Base-by-base conservation (phyloP, 1,284 basidiomycete genomes). In the Fomes fomentarius region DNA sequence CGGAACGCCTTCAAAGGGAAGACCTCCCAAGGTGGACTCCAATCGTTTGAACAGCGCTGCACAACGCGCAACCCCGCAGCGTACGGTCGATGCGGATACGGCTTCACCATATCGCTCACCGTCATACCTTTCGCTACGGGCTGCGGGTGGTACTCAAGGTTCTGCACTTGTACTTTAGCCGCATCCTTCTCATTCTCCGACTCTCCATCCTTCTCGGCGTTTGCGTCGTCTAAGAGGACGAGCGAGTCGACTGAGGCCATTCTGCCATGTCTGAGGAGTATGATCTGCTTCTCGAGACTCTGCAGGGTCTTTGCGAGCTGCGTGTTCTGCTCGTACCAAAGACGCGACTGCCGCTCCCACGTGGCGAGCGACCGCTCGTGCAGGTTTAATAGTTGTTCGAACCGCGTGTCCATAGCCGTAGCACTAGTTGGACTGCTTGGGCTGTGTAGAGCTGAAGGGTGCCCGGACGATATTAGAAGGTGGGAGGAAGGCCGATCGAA, bases 1-100 rank as follows among this genome's bases (percentile, higher is more conserved):
- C 59, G 17, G 47, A 61, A 63, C 41, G 54, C 58, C 50, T 58
- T 63, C 40, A 65, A 35, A 17, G 61, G 60, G 47, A 65, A 63
- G 9, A 60, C 51, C 17, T 24, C 30, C 63, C 63, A 65, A 0
- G 39, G 12, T 19, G 63, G 63, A 7, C 47, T 39, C 63, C 63
- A 65, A 22, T 50, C 54, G 21, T 55, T 57, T 5, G 45, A 45
- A 42, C 48, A 54, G 17, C 40, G 31, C 6, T 35, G 40, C 8
- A 50, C 49, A 28, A 46, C 41, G 6, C 26, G 51, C 28, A 58
- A 19, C 6, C 58, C 58, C 2, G 44, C 54, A 7, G 58, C 58
- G 15, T 47, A 54, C 22, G 58, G 46, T 4, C 47, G 54, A 25
- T 53, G 40, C 0, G 58, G 58, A 33, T 60, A 60, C n/a, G 55